Base-by-base conservation (phyloP, 2,329 filamentous ascomycete species). In the Simplicillium aogashimaense region DNA sequence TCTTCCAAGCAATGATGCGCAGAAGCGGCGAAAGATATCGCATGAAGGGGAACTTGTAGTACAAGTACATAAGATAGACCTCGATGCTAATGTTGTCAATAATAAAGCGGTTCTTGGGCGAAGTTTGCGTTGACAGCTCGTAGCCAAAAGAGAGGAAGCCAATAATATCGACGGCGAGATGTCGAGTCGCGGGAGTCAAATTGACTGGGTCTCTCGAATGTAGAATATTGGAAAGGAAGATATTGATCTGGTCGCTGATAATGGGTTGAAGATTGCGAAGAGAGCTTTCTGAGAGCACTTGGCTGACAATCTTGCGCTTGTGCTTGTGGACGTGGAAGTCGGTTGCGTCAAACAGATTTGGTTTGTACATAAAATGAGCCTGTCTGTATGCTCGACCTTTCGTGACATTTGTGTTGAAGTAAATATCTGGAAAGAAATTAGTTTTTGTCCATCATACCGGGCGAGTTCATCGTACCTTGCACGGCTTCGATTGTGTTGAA, bases 401-500 rank as follows among this genome's bases (percentile, higher is more conserved):
- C 3, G 38, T 30, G 10, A 43, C 34, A 7, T 34, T 36, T 6
- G 43, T 29, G 35, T 44, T 40, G 3, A 43, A 32, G 38, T 47
- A 46, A 12, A 47, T 47, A 25, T 47, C 45, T 47, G 29, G 10
- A 25, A 5, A 25, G n/a, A 25, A 25, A 9, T 25, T 25, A 25
- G 20, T 25, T 25, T 25, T 5, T 25, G 9, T 6, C 9, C 20
- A 25, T 25, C 5, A 25, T 5, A 25, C 20, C 6, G 20, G 9
- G 20, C 9, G 20, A 6, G 20, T 25, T 9, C 6, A 25, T 4
- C 38, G 20, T 36, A 45, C 43, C 43, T 25, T 43, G 38, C 10
- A 45, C 7, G 20, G 45, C 45, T 2, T 38, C 40, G 6, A 44
- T 17, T 1, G 45, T 42, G 16, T 47, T 47, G 39, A 47, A 47